Percentiles rank a stretch among this genome's conserved stretches.
These are phyloP conservation scores for Rhexocercosporidium sp. DNA, from an alignment of 2,329 filamentous ascomycete genomes.

Conservation along the genomic window DNA sequence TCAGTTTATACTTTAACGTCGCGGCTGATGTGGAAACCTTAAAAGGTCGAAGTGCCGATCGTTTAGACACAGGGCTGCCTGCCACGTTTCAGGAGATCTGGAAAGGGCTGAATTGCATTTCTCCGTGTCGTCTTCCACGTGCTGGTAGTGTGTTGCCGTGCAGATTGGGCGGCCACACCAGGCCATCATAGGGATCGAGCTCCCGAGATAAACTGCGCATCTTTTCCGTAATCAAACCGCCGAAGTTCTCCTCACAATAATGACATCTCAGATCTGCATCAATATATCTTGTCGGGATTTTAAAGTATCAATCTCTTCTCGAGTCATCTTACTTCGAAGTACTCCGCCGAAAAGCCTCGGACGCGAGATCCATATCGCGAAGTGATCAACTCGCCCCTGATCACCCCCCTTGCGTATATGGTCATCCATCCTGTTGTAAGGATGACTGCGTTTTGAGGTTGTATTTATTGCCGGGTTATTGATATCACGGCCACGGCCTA, in stretches of 20 bases:
- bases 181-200: background rate
- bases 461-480: background rate
- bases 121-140: constrained; percentile 5
- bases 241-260: background rate
- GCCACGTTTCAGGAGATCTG: constrained; percentile 16
- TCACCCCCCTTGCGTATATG: background rate
- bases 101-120: background rate
- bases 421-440: background rate
- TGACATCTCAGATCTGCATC: background rate
- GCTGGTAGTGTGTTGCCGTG: background rate
- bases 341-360: background rate
- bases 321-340: background rate
- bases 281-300: background rate
- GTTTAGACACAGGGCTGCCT: background rate
- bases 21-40: background rate
- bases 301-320: background rate
- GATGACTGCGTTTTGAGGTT: background rate
- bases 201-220: background rate
- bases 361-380: background rate
- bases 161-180: background rate
- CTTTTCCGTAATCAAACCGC: no score
- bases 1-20: background rate
- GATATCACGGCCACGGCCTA: background rate
- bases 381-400: background rate
- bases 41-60: background rate